Base-by-base conservation (phyloP, 441 rosid species). In the Erodium texanum region DNA sequence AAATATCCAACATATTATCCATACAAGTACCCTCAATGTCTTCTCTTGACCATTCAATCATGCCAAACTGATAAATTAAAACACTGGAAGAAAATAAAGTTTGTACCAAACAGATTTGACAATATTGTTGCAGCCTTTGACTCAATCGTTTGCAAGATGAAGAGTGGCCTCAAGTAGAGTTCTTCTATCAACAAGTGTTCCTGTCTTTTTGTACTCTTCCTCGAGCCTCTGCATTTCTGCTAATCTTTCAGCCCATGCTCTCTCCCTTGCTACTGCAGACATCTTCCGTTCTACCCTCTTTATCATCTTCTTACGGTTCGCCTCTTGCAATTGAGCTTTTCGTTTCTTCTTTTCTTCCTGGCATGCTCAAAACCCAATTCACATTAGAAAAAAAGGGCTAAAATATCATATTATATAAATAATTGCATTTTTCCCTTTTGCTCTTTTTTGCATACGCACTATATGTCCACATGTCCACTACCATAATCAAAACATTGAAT, bases 191-290 rank as follows among this genome's bases (percentile, higher is more conserved):
- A 54, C 61, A 5, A 54, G 3, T 18, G 8, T 54, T 19, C 61
- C 61, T 18, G 20, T 19, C 36, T 78, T 84, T 81, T 86, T 87
- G 80, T 83, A 89, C 82, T 89, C 93, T 82, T 84, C 88, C 81
- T 90, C 93, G 0, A 85, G 88, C 70, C 69, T 71, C 68, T 90
- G 85, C 72, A 93, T 83, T 78, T 87, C 96, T 8, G 75, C 82
- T 56, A 93, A 69, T 76, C 89, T 86, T 69, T 86, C 85, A 4
- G 86, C 78, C 99, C 97, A 89, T 24, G 86, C 93, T 70, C 96
- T 84, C 32, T 93, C 99, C 79, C 98, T 87, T 29, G 96, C 95
- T 62, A 85, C 96, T 7, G 87, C 87, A 72, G 97, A 97, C 95
- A 93, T 90, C 83, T 90, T 90, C 34, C 92, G 86, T 73, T 90